Evolutionary conservation across 177 flowering plant species (phyloP).

Genomic region (Vitis hybrid): DNA sequence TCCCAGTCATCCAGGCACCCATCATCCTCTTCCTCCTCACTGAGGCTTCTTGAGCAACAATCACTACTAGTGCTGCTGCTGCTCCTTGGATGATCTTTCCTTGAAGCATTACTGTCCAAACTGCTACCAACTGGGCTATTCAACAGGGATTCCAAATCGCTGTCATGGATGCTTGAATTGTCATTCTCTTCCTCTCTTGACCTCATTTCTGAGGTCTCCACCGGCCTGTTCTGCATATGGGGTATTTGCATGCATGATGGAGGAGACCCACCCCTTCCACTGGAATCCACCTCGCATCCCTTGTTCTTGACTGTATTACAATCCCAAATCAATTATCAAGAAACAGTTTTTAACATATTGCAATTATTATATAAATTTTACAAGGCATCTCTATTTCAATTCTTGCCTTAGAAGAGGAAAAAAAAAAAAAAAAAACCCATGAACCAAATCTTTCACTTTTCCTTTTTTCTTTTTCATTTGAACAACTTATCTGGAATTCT

Average conservation of each 20-base stretch:
- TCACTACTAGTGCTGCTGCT: slow-evolving; percentile 9
- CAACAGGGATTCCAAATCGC: slow-evolving; percentile 6
- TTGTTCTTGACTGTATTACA: slow-evolving; percentile 15
- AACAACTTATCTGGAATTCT: too few species aligned
- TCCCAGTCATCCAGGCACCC: slow-evolving; percentile 25
- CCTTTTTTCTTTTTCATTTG: too few species aligned
- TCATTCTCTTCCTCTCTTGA: slow-evolving; percentile 2
- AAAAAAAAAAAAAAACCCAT: neutral
- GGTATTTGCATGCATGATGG: neutral
- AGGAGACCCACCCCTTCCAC: neutral
- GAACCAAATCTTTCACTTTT: neutral
- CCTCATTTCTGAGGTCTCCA: neutral
- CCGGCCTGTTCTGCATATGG: neutral
- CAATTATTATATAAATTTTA: too few species aligned
- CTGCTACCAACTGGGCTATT: neutral
- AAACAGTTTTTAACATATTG: too few species aligned
- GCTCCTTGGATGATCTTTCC: slow-evolving; percentile 5
- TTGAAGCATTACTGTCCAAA: slow-evolving; percentile 3
- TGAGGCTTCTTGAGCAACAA: slow-evolving; percentile 9
- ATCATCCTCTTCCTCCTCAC: slow-evolving; percentile 15
- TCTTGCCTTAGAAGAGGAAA: neutral
- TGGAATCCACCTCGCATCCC: slow-evolving; percentile 13
- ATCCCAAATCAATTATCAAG: neutral
- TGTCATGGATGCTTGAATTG: slow-evolving; percentile 1
- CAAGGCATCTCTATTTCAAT: neutral